Evolutionary conservation across 768 basidiomycete genomes (phyloP).

Genomic region (Clitopilus hobsonii): DNA sequence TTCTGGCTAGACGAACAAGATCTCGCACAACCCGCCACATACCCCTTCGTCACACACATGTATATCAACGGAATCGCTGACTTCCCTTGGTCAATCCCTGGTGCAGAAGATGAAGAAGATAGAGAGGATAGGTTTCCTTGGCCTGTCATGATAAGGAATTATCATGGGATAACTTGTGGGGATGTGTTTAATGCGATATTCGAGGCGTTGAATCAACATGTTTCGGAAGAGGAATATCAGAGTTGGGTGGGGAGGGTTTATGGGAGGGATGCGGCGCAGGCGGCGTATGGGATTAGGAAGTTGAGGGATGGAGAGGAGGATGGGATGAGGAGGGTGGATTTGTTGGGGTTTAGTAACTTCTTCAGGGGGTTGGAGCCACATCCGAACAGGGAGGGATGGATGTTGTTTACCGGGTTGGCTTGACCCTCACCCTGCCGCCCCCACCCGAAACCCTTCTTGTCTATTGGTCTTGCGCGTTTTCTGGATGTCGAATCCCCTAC

Average conservation of each 20-base stretch:
- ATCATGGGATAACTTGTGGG: constrained; percentile 39
- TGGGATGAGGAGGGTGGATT: constrained; percentile 35
- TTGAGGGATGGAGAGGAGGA: background rate
- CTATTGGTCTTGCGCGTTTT: too few species aligned
- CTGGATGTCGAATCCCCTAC: too few species aligned
- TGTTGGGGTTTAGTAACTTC: constrained; percentile 40
- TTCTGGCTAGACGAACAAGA: constrained; percentile 31
- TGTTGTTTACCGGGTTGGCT: constrained; percentile 22
- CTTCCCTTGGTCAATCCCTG: too few species aligned
- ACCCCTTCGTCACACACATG: constrained; percentile 54
- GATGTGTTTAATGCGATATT: constrained; percentile 48
- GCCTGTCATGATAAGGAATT: constrained; percentile 48
- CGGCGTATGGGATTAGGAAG: constrained; percentile 23
- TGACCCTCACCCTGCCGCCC: too few species aligned
- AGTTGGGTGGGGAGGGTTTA: constrained; percentile 29
- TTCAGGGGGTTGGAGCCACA: constrained; percentile 53
- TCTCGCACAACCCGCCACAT: constrained; percentile 58
- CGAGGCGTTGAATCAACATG: constrained; percentile 35
- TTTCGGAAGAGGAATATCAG: constrained; percentile 28
- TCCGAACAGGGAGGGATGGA: constrained; percentile 42
- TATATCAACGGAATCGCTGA: constrained; percentile 49
- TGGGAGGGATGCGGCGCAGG: constrained; percentile 15
- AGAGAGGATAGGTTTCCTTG: constrained; percentile 46
- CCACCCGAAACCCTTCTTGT: too few species aligned
- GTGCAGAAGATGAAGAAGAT: too few species aligned